Evolutionary conservation across 1,284 basidiomycete genomes (phyloP).

Genomic region (Malassezia pachydermatis): DNA sequence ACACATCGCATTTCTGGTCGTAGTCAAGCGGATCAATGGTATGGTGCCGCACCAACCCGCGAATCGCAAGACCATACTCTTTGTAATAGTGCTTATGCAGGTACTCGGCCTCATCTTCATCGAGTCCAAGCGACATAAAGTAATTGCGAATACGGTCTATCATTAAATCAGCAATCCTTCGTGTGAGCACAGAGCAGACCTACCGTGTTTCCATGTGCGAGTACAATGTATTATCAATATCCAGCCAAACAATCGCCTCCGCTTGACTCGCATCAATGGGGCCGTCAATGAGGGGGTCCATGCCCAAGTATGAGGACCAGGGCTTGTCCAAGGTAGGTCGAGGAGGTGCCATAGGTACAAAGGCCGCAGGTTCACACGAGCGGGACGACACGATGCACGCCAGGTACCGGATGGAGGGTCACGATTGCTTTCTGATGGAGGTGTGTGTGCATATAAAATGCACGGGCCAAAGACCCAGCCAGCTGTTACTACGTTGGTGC

Average conservation of each 20-base stretch:
- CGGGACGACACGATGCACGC: no score
- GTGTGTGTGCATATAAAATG: not conserved
- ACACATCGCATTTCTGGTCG: conserved; percentile 70
- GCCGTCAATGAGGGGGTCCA: conserved; percentile 19
- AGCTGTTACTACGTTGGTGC: not conserved
- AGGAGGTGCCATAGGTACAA: not conserved
- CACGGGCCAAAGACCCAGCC: not conserved
- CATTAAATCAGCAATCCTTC: conserved; percentile 64
- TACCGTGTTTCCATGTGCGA: conserved; percentile 23
- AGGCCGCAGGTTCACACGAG: no score
- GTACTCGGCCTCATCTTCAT: conserved; percentile 60
- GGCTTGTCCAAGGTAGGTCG: not conserved
- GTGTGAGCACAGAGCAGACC: conserved; percentile 1
- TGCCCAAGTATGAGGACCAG: conserved; percentile 20
- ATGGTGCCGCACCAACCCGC: conserved; percentile 69
- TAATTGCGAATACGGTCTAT: conserved; percentile 69
- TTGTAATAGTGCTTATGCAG: conserved; percentile 68
- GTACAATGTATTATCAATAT: conserved; percentile 75
- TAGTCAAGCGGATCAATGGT: conserved; percentile 76
- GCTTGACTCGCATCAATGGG: conserved; percentile 19
- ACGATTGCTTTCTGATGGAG: conserved; percentile 1
- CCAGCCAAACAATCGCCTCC: conserved; percentile 60
- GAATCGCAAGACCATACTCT: conserved; percentile 68
- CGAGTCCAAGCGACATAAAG: conserved; percentile 62
- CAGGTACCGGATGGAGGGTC: no score